phyloP scores from a whole-genome alignment of 208 protist genomes.

The Zelonia costaricensis region DNA sequence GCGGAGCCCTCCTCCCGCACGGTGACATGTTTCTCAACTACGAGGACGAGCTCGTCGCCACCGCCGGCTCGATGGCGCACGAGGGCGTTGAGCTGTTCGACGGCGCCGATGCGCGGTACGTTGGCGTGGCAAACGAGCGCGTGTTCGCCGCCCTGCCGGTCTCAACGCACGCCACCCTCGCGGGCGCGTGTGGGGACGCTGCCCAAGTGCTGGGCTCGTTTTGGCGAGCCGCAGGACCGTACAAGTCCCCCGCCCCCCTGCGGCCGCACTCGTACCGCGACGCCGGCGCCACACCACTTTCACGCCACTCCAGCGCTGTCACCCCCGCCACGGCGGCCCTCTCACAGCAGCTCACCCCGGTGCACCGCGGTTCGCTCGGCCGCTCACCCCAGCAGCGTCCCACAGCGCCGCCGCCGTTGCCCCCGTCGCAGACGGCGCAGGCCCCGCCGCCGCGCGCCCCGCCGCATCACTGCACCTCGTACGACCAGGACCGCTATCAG shows the following conservation, averaged over 20 bases:
- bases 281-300: neutral
- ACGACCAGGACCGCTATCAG: slow-evolving; percentile 22
- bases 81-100: neutral
- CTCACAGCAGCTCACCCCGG: slow-evolving; percentile 13
- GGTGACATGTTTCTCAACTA: slow-evolving; percentile 5
- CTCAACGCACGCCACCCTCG: neutral
- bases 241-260: neutral
- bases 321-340: neutral
- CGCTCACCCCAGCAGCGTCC: neutral
- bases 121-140: slow-evolving; percentile 21
- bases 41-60: neutral
- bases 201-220: neutral
- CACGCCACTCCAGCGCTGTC: no score
- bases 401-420: no score
- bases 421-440: no score
- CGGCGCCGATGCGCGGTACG: slow-evolving; percentile 24
- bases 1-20: no score
- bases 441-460: no score
- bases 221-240: neutral
- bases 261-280: no score
- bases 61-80: neutral
- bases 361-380: slow-evolving; percentile 1
- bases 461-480: slow-evolving; percentile 18
- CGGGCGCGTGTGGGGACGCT: neutral
- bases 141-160: slow-evolving; percentile 17